These are phyloP conservation scores for Phytophthora pseudosyringae DNA, from an alignment of 352 stramenopile species.

Conservation along the genomic window DNA sequence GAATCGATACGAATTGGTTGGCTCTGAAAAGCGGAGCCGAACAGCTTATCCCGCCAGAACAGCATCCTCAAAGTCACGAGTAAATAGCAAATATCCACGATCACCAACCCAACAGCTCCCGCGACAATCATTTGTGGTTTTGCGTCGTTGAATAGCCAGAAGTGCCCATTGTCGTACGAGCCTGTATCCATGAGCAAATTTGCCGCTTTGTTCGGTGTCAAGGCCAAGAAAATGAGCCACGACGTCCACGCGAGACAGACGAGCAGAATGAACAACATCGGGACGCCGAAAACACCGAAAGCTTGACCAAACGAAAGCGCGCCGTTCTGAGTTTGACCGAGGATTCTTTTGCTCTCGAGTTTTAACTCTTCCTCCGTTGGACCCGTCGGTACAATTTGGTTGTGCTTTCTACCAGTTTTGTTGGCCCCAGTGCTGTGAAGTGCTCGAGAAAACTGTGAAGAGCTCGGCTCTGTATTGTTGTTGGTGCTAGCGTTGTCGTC, in stretches of 20 bases:
- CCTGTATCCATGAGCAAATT: conserved; percentile 36
- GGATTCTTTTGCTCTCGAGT: background rate
- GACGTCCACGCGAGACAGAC: conserved; percentile 27
- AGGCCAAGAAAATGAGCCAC: conserved; percentile 25
- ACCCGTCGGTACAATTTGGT: background rate
- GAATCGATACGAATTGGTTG: background rate
- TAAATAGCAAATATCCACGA: conserved; percentile 22
- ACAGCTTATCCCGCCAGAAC: conserved; percentile 28
- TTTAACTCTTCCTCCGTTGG: background rate
- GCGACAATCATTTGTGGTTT: conserved; percentile 4
- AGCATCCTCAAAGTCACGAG: conserved; percentile 29
- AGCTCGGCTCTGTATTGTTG: background rate
- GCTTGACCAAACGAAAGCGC: background rate
- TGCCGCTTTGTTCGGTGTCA: conserved; percentile 24
- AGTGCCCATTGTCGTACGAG: conserved; percentile 30
- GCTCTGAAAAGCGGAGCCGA: conserved; percentile 16
- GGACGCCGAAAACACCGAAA: conserved; percentile 3
- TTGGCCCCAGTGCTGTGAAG: background rate
- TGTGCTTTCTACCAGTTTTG: background rate
- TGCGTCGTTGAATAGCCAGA: conserved; percentile 26
- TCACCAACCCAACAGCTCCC: conserved; percentile 11
- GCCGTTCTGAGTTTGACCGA: background rate
- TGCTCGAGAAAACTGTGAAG: background rate
- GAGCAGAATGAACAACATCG: conserved; percentile 21
- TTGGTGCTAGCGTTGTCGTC: background rate